Conservation (phyloP, 345 rosid species). For the Leavenworthia alabamica region DNA sequence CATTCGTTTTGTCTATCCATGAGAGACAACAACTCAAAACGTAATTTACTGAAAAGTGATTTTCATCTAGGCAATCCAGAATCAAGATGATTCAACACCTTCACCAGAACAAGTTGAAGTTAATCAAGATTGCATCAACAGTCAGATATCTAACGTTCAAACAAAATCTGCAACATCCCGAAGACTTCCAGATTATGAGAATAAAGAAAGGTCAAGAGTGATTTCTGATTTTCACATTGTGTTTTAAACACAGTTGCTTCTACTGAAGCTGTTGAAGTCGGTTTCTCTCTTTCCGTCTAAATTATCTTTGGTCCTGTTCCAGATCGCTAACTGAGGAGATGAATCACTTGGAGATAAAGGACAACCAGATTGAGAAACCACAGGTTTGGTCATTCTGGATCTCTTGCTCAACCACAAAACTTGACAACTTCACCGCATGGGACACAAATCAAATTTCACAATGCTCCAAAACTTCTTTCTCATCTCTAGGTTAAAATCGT, state of each 20-base stretch:
- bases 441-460: background rate
- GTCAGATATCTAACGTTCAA: conserved; percentile 1
- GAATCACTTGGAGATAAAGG: too few relatives aligned
- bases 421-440: background rate
- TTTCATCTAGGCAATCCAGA: background rate
- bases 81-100: conserved; percentile 10
- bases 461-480: background rate
- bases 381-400: conserved; percentile 39
- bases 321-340: too few relatives aligned
- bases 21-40: background rate
- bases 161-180: conserved; percentile 13
- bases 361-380: conserved; percentile 43
- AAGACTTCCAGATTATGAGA: too few relatives aligned
- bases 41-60: too few relatives aligned
- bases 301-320: too few relatives aligned
- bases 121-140: conserved; percentile 16
- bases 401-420: background rate
- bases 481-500: conserved; percentile 11
- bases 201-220: too few relatives aligned
- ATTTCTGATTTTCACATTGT: too few relatives aligned
- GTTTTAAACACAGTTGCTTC: too few relatives aligned
- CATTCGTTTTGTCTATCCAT: background rate
- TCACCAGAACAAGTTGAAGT: conserved; percentile 20
- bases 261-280: too few relatives aligned
- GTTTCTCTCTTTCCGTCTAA: too few relatives aligned